These are phyloP conservation scores for Ustilago loliicola DNA, from an alignment of 1,284 basidiomycete species.

Conservation along the genomic window DNA sequence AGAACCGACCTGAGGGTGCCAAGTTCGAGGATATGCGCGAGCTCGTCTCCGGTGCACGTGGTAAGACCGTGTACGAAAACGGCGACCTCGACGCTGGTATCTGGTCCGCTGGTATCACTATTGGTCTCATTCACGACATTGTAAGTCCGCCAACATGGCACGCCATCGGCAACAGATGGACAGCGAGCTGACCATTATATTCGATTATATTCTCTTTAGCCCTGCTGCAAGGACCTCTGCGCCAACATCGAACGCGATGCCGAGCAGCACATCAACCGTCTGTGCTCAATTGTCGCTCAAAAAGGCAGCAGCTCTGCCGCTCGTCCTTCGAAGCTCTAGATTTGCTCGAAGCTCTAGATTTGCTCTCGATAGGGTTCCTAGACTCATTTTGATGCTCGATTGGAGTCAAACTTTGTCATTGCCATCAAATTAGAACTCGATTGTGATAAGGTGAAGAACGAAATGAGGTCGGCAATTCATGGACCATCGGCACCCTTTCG, in stretches of 20 bases:
- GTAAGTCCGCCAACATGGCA: constrained; percentile 43
- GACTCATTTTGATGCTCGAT: neutral
- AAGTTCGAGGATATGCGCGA: constrained; percentile 86
- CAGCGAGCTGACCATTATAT: neutral
- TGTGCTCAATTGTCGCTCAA: constrained; percentile 44
- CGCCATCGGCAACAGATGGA: neutral
- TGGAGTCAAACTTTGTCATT: constrained; percentile 1
- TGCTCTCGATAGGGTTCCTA: neutral
- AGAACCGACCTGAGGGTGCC: constrained; percentile 83
- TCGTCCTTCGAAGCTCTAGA: constrained; percentile 45
- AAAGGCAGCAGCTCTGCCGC: constrained; percentile 36
- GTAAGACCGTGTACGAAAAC: constrained; percentile 82
- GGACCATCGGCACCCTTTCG: constrained; percentile 43
- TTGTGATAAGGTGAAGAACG: neutral
- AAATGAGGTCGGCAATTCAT: neutral
- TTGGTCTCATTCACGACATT: constrained; percentile 88
- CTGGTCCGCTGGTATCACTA: constrained; percentile 83
- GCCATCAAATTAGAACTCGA: neutral
- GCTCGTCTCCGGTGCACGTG: constrained; percentile 83
- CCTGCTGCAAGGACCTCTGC: constrained; percentile 83
- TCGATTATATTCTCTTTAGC: constrained; percentile 66
- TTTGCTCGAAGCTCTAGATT: constrained; percentile 12
- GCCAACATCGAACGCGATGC: constrained; percentile 82
- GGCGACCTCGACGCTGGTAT: constrained; percentile 90
- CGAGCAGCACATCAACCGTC: constrained; percentile 77